phyloP scores from a whole-genome alignment of 2,329 filamentous ascomycete genomes.

The Chaetomium strumarium region DNA sequence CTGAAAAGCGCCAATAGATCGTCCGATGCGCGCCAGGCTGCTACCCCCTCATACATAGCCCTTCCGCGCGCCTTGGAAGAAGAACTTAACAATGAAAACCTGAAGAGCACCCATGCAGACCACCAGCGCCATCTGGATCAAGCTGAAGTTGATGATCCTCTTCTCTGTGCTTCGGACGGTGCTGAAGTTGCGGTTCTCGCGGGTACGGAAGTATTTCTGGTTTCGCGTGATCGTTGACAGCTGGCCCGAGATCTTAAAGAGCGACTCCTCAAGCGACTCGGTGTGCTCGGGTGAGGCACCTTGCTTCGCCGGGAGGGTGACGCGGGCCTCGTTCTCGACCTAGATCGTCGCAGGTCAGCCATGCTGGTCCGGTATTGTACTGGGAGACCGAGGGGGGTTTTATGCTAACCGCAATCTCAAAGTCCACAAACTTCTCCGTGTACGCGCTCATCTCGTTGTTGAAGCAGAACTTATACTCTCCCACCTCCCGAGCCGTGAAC shows the following conservation, averaged over 20 bases:
- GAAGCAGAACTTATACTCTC: conserved; percentile 97
- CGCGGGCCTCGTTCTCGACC: conserved; percentile 85
- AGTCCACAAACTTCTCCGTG: conserved; percentile 94
- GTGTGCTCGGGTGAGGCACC: conserved; percentile 87
- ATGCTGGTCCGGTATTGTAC: not conserved
- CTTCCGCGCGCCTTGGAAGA: conserved; percentile 78
- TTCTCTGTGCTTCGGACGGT: conserved; percentile 94
- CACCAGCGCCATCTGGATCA: conserved; percentile 89
- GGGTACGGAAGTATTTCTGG: conserved; percentile 98
- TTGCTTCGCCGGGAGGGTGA: conserved; percentile 80
- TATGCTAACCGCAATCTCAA: conserved; percentile 79
- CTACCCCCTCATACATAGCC: conserved; percentile 54
- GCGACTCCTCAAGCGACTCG: conserved; percentile 80
- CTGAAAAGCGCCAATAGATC: not conserved
- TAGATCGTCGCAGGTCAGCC: conserved; percentile 33
- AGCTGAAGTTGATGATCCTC: conserved; percentile 93
- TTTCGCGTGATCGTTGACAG: conserved; percentile 92
- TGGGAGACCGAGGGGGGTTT: not conserved
- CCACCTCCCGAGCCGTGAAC: conserved; percentile 81
- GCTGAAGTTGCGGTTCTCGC: conserved; percentile 98
- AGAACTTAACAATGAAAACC: conserved; percentile 96
- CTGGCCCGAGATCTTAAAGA: conserved; percentile 90
- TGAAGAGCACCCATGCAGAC: conserved; percentile 92
- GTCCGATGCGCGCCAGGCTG: not conserved
- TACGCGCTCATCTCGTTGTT: conserved; percentile 98